A percentile compares a stretch with the other conserved stretches of the same genome.
These are phyloP conservation scores for Aspergillus sojae DNA, from an alignment of 2,329 filamentous ascomycete species.

Conservation along the genomic window DNA sequence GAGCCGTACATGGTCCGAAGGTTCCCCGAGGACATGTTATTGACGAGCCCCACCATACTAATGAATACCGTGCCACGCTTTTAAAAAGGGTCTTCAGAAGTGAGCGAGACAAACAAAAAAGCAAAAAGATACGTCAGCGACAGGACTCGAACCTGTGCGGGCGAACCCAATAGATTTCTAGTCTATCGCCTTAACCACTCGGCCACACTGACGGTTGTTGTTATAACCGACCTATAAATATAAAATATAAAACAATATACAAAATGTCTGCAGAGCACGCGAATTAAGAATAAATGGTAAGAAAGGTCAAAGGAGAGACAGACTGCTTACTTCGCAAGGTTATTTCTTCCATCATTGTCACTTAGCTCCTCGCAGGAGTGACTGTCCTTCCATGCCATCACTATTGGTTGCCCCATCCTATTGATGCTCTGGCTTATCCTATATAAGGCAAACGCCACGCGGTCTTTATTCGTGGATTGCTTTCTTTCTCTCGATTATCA, in stretches of 20 bases:
- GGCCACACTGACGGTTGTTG: neutral
- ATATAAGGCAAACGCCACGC: neutral
- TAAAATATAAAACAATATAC: neutral
- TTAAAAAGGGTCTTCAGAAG: neutral
- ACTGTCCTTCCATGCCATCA: neutral
- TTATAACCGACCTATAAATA: rapidly evolving
- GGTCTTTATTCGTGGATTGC: neutral
- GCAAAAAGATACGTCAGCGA: neutral
- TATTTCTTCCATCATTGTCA: too few species aligned
- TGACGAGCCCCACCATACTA: neutral
- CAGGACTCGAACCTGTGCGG: neutral
- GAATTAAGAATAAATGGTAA: neutral
- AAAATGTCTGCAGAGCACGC: neutral
- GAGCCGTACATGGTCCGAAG: neutral
- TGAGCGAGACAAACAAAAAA: neutral
- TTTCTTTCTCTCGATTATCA: too few species aligned
- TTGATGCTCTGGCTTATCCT: neutral
- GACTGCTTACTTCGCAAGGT: too few species aligned
- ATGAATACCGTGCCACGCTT: neutral
- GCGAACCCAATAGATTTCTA: neutral
- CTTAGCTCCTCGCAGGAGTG: neutral
- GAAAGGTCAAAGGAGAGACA: neutral
- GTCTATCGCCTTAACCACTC: neutral
- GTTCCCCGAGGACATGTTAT: too few species aligned
- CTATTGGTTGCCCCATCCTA: neutral